Conservation (phyloP, 2,329 filamentous ascomycete genomes). For the Colletotrichum tabaci region DNA sequence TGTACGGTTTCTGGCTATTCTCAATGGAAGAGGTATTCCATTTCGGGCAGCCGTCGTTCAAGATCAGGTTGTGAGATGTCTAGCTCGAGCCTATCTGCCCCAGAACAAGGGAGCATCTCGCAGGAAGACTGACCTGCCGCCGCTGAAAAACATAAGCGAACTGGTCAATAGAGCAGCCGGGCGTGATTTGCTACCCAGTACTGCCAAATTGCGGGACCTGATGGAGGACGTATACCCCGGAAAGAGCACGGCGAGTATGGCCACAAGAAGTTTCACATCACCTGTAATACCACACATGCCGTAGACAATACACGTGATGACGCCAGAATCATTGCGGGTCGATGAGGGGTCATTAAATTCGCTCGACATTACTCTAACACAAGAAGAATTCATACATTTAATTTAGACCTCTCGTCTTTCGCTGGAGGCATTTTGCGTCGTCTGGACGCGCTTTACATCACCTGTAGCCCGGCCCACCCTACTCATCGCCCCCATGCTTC, state of each 20-base stretch:
- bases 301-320: not conserved
- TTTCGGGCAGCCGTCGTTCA: conserved; percentile 46
- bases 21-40: conserved; percentile 54
- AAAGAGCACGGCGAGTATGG: not conserved
- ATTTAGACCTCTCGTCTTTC: conserved; percentile 43
- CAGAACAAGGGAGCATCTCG: not conserved
- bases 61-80: conserved; percentile 35
- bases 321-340: not conserved
- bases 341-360: conserved; percentile 19
- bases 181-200: conserved; percentile 8
- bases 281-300: not conserved
- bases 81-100: conserved; percentile 10
- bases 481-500: conserved; percentile 52
- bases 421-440: not conserved
- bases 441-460: conserved; percentile 3
- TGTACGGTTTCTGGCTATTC: conserved; percentile 52
- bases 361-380: conserved; percentile 41
- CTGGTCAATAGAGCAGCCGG: conserved; percentile 22
- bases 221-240: not conserved
- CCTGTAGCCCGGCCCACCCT: conserved; percentile 15
- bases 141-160: conserved; percentile 5
- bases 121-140: not conserved
- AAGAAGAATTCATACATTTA: conserved; percentile 45
- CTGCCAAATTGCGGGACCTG: conserved; percentile 4
- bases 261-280: not conserved